Conservation (phyloP, 306 rosid species). For the cucumber (Cucumis sativus) region Cucumber_9930_V3 NC_026657.2:8400001-8400500, state of each 20-base stretch:
- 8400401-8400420: too few relatives aligned
- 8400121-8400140: background rate
- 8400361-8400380: background rate
- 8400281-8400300: too few relatives aligned
- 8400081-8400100: constrained; percentile 4
- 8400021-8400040: background rate
- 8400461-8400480: too few relatives aligned
- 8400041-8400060: background rate
- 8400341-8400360: background rate
- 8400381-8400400: too few relatives aligned
- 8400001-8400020: background rate
- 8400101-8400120: background rate
- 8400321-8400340: too few relatives aligned
- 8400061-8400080: background rate
- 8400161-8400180: background rate
- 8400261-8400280: too few relatives aligned
- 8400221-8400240: too few relatives aligned
- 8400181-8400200: background rate
- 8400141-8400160: background rate
- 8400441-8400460: background rate
- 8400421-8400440: background rate
- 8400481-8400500: too few relatives aligned
- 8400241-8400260: too few relatives aligned
- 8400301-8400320: too few relatives aligned
- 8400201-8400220: background rate